A percentile compares a stretch with the other conserved stretches of the same genome.
phyloP scores from a whole-genome alignment of 805 yeast species.

The Saccharomycopsis lassenensis region DNA sequence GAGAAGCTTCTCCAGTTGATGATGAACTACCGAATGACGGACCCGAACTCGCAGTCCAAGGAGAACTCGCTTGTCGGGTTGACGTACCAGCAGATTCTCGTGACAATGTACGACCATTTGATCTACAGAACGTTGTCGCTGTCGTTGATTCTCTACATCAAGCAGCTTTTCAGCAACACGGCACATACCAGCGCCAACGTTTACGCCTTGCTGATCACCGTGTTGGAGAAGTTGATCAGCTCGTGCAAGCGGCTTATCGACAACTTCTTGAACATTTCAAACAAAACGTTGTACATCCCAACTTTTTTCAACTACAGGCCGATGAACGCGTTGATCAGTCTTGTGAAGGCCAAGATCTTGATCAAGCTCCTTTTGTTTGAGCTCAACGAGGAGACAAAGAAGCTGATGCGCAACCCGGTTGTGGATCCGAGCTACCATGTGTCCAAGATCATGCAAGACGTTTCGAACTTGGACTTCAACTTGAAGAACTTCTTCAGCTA shows the following conservation, averaged over 20 bases:
- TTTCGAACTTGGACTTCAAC: slow-evolving; percentile 16
- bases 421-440: too few species aligned
- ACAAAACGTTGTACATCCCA: slow-evolving; percentile 32
- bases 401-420: slow-evolving; percentile 12
- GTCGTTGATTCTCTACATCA: slow-evolving; percentile 12
- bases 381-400: slow-evolving; percentile 2
- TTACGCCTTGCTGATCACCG: slow-evolving; percentile 10
- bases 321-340: slow-evolving; percentile 38
- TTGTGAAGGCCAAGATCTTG: slow-evolving; percentile 35
- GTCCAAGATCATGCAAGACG: slow-evolving; percentile 12
- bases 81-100: slow-evolving; percentile 38
- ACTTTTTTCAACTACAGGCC: slow-evolving; percentile 45
- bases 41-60: slow-evolving; percentile 24
- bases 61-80: slow-evolving; percentile 32
- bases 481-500: slow-evolving; percentile 15
- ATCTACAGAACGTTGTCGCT: slow-evolving; percentile 31
- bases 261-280: slow-evolving; percentile 32
- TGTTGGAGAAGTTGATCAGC: slow-evolving; percentile 30
- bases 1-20: slow-evolving; percentile 30
- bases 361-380: slow-evolving; percentile 27
- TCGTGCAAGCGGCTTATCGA: slow-evolving; percentile 37
- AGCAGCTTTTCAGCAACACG: slow-evolving; percentile 7
- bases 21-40: slow-evolving; percentile 28
- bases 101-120: slow-evolving; percentile 41
- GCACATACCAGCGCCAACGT: slow-evolving; percentile 2